Percentiles rank a stretch among this genome's conserved stretches.
Evolutionary conservation across 2,329 filamentous ascomycete genomes (phyloP).

Genomic region (Colletotrichum eremochloae): DNA sequence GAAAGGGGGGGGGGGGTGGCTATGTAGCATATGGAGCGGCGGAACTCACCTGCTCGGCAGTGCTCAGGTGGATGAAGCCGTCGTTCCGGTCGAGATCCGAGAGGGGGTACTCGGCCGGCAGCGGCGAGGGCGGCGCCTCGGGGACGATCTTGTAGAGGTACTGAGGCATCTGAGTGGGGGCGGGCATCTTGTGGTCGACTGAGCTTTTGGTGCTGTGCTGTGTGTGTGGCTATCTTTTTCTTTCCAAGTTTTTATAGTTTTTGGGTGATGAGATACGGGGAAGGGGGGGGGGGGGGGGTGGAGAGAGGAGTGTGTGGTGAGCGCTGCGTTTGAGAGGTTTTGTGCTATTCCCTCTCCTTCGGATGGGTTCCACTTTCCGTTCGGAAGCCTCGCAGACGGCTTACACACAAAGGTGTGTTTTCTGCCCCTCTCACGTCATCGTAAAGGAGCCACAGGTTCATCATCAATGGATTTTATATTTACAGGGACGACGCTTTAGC

Average conservation of each 20-base stretch:
- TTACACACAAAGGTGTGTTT: neutral
- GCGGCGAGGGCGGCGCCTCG: constrained; percentile 62
- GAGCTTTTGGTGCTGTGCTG: neutral
- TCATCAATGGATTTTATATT: constrained; percentile 24
- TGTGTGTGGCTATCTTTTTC: neutral
- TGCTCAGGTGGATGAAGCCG: constrained; percentile 73
- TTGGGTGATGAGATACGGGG: neutral
- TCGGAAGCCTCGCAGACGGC: neutral
- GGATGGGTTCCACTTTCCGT: neutral
- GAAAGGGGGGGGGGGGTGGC: neutral
- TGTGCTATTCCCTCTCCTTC: neutral
- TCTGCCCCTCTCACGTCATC: neutral
- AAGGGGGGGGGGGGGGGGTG: neutral
- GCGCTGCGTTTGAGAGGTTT: neutral
- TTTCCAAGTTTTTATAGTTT: neutral
- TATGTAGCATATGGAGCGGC: neutral
- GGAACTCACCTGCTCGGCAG: constrained; percentile 62
- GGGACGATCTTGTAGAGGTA: constrained; percentile 74
- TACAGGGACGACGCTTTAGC: constrained; percentile 4
- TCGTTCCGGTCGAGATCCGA: constrained; percentile 72
- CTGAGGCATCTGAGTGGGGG: constrained; percentile 51
- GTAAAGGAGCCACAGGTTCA: neutral
- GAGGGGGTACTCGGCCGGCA: constrained; percentile 67
- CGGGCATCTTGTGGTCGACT: constrained; percentile 20
- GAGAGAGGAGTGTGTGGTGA: neutral